A percentile compares a stretch with the other conserved stretches of the same genome.
These are phyloP conservation scores for Phalaenopsis equestris DNA, from an alignment of 106 monocot species.

Conservation along the genomic window DNA sequence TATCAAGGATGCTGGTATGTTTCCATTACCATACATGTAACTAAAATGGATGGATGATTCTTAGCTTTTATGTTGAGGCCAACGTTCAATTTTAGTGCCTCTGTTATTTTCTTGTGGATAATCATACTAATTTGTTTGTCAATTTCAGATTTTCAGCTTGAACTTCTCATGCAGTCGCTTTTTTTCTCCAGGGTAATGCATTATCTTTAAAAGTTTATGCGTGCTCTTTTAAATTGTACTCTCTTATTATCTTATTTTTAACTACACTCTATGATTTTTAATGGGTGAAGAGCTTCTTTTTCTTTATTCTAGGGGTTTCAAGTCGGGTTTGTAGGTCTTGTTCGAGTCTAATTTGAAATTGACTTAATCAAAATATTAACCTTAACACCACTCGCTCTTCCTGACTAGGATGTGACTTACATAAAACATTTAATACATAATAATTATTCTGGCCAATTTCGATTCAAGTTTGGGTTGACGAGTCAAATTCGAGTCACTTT, in stretches of 20 bases:
- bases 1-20: slow-evolving; percentile 86
- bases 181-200: slow-evolving; percentile 82
- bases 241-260: neutral
- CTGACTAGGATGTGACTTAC: too few species aligned
- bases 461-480: too few species aligned
- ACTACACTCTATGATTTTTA: neutral
- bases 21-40: neutral
- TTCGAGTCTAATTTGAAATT: too few species aligned
- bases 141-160: slow-evolving; percentile 86
- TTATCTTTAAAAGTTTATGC: neutral
- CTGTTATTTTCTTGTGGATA: neutral
- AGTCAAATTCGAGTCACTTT: too few species aligned
- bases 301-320: neutral
- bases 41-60: neutral
- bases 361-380: too few species aligned
- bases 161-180: slow-evolving; percentile 95
- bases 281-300: neutral
- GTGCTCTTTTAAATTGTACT: neutral
- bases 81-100: neutral
- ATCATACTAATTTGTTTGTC: slow-evolving; percentile 3
- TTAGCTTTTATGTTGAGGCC: neutral
- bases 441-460: too few species aligned
- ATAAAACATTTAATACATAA: too few species aligned
- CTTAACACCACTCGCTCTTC: too few species aligned
- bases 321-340: too few species aligned